Evolutionary conservation across 306 rosid genomes (phyloP).

Genomic region (Prosopis cineraria): DNA sequence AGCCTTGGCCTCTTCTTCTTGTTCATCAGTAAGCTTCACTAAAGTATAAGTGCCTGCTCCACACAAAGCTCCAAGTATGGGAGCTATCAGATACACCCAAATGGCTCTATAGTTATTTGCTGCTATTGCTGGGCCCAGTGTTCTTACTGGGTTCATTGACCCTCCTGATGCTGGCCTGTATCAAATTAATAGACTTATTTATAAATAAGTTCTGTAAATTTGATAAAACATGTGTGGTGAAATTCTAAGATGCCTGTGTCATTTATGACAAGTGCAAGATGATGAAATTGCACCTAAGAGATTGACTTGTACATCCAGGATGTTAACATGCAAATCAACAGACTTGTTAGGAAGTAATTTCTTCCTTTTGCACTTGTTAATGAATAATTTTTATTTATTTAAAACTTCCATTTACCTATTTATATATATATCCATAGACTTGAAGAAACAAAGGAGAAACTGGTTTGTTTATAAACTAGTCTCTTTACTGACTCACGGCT

Average conservation of each 20-base stretch:
- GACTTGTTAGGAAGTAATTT: too few relatives aligned
- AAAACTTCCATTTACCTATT: neutral
- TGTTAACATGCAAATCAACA: too few relatives aligned
- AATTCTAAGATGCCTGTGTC: too few relatives aligned
- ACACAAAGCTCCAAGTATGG: constrained; percentile 74
- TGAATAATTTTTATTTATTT: too few relatives aligned
- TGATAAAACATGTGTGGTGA: too few relatives aligned
- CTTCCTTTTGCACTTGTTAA: too few relatives aligned
- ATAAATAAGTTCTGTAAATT: too few relatives aligned
- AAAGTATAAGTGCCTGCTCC: constrained; percentile 82
- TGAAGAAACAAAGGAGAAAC: neutral
- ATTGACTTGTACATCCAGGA: too few relatives aligned
- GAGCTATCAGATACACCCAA: constrained; percentile 86
- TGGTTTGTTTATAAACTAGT: neutral
- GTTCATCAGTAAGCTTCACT: constrained; percentile 67
- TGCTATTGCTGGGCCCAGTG: constrained; percentile 85
- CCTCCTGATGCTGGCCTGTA: constrained; percentile 72
- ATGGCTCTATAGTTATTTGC: constrained; percentile 78
- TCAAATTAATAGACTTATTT: too few relatives aligned
- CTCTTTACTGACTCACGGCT: too few relatives aligned
- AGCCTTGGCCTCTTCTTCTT: constrained; percentile 43
- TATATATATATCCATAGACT: neutral
- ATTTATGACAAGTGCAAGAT: too few relatives aligned
- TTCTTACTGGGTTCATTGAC: constrained; percentile 92
- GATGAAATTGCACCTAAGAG: too few relatives aligned